A percentile compares a stretch with the other conserved stretches of the same genome.
Evolutionary conservation across 1,284 basidiomycete genomes (phyloP).

Genomic region (Rhodotorula sp.): DNA sequence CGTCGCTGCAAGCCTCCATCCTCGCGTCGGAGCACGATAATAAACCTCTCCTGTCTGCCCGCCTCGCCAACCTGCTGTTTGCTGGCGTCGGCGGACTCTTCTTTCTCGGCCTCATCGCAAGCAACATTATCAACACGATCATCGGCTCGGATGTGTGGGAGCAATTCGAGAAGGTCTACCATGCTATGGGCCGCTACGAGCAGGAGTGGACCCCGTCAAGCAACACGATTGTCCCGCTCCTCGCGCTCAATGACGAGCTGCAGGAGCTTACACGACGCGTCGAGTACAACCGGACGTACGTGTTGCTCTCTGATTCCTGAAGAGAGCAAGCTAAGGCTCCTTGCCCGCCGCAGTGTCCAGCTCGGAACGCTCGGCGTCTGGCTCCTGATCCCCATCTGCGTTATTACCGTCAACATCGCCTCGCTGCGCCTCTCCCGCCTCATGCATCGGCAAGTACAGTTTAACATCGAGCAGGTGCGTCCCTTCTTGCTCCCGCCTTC

Average conservation of each 20-base stretch:
- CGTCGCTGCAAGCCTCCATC: constrained; percentile 7
- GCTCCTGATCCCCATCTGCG: background rate
- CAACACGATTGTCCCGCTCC: background rate
- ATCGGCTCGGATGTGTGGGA: background rate
- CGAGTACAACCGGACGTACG: background rate
- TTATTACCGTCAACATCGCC: background rate
- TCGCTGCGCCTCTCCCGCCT: constrained; percentile 6
- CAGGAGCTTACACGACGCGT: background rate
- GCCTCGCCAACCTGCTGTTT: constrained; percentile 9
- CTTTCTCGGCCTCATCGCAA: constrained; percentile 7
- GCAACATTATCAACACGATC: background rate
- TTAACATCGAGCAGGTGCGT: constrained; percentile 5
- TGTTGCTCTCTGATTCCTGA: no score
- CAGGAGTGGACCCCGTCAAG: background rate
- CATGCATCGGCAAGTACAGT: background rate
- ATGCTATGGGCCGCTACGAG: background rate
- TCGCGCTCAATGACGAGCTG: background rate
- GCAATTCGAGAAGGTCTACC: background rate
- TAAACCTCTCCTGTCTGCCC: background rate
- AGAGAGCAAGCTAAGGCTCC: background rate
- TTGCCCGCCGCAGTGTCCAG: background rate
- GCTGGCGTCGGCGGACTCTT: constrained; percentile 8
- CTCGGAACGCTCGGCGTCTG: background rate
- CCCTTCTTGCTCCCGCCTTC: background rate
- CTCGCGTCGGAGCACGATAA: constrained; percentile 8